Evolutionary conservation across 2,329 filamentous ascomycete species (phyloP).

Genomic region (Neonectria faginata): DNA sequence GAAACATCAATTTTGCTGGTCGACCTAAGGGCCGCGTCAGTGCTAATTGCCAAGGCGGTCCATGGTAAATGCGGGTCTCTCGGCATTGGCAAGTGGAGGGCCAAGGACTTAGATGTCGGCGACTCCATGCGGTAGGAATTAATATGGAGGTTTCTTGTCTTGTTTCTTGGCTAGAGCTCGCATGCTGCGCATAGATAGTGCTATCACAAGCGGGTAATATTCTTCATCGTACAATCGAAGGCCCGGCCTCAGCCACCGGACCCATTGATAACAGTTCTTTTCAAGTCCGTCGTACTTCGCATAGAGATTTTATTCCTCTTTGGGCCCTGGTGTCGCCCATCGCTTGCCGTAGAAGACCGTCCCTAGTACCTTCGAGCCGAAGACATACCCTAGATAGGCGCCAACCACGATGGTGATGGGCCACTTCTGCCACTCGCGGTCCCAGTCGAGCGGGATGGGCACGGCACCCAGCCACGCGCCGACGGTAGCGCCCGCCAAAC

Average conservation of each 20-base stretch:
- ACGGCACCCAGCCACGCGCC: slow-evolving; percentile 95
- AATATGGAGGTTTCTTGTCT: slow-evolving; percentile 1
- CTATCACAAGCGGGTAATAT: slow-evolving; percentile 3
- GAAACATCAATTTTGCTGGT: slow-evolving; percentile 6
- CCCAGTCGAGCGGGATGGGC: slow-evolving; percentile 97
- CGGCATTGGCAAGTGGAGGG: slow-evolving; percentile 40
- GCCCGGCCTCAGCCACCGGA: background rate
- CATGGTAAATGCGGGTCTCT: slow-evolving; percentile 30
- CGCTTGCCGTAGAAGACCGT: slow-evolving; percentile 60
- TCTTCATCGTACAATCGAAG: slow-evolving; percentile 11
- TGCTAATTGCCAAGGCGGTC: slow-evolving; percentile 46
- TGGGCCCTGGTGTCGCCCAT: slow-evolving; percentile 46
- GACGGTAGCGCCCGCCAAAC: slow-evolving; percentile 78
- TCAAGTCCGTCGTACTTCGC: background rate
- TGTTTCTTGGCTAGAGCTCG: slow-evolving; percentile 11
- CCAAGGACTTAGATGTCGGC: slow-evolving; percentile 33
- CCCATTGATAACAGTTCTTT: background rate
- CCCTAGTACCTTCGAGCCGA: slow-evolving; percentile 75
- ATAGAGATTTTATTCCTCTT: slow-evolving; percentile 45
- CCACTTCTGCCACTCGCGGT: slow-evolving; percentile 99
- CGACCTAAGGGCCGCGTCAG: slow-evolving; percentile 37
- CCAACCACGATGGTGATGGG: slow-evolving; percentile 91
- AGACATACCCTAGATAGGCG: slow-evolving; percentile 79
- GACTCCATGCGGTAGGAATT: slow-evolving; percentile 17
- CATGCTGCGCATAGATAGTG: slow-evolving; percentile 9